Conservation (phyloP, 2,329 filamentous ascomycete species). For the Peltaster fructicola region DNA sequence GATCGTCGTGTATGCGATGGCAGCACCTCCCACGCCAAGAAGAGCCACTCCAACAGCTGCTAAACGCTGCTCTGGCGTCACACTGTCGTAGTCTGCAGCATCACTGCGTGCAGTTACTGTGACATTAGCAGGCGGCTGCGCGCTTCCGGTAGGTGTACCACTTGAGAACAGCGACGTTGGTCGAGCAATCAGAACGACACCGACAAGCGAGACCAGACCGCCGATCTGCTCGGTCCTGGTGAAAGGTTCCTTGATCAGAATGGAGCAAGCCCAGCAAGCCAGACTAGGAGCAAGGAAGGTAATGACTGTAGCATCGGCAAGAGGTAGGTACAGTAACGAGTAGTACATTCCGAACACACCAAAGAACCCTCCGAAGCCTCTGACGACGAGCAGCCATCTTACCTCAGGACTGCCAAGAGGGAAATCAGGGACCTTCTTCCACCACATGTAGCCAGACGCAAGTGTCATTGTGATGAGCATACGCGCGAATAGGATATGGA, state of each 20-base stretch:
- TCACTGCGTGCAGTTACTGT: constrained; percentile 5
- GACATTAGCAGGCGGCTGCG: constrained; percentile 4
- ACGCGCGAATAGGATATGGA: constrained; percentile 67
- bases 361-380: constrained; percentile 57
- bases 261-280: constrained; percentile 62
- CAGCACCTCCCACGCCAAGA: constrained; percentile 58
- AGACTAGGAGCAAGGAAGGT: constrained; percentile 71
- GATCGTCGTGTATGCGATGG: constrained; percentile 57
- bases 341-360: constrained; percentile 65
- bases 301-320: constrained; percentile 77
- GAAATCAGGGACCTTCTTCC: constrained; percentile 45
- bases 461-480: constrained; percentile 56
- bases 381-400: constrained; percentile 45
- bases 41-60: constrained; percentile 54
- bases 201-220: constrained; percentile 54
- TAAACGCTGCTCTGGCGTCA: constrained; percentile 48
- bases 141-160: constrained; percentile 15
- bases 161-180: constrained; percentile 40
- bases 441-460: constrained; percentile 58
- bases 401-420: constrained; percentile 53
- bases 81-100: constrained; percentile 22
- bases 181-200: constrained; percentile 68
- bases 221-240: constrained; percentile 61
- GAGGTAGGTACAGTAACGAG: constrained; percentile 58
- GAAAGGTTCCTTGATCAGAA: constrained; percentile 61